Evolutionary conservation across 1,139 yeast species (phyloP), one percentile per base, ranked within the genome.

Genomic region (Saccharomycopsis crataegensis): DNA sequence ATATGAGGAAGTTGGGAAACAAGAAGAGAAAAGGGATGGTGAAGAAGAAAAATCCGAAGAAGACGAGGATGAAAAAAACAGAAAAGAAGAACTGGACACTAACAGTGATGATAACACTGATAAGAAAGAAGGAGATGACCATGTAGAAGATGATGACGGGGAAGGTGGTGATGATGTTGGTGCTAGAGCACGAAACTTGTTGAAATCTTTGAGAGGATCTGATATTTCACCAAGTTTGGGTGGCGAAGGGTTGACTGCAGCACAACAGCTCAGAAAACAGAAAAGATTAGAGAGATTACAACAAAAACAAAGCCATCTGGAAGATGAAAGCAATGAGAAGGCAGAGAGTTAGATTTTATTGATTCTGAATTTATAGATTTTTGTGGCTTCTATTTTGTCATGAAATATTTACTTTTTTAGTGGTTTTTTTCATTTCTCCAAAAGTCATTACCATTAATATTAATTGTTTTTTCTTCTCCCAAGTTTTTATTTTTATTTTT

Each of bases 131-230:
- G 42, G 42, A 5, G 42, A 38, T n/a, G 42, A 38, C 14, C 42
- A 38, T 16, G 42, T n/a, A 16, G 42, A 38, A 16, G 42, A 56
- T 17, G 49, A 46, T 4, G 8, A 7, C 1, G 47, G 28, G 16
- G 46, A 41, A 28, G 43, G 43, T 12, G 48, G 41, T 5, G 61
- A 57, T 38, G 82, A 79, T 60, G 74, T 80, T 32, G 83, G 82
- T 2, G 73, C 75, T 4, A 71, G 89, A 55, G 89, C 89, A 0
- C 70, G 86, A 60, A 76, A 73, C 59, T 71, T 83, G 57, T 71
- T 83, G 36, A 78, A 76, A 59, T 86, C 81, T 59, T 70, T 83
- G 41, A 69, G 87, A 58, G 76, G 79, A 31, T 67, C 61, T 36
- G 36, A 66, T 8, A 42, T 54, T n/a, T 43, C 57, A 5, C 34